phyloP scores from a whole-genome alignment of 371 early-diverging fungal genomes.

The Mucor piriformis region DNA sequence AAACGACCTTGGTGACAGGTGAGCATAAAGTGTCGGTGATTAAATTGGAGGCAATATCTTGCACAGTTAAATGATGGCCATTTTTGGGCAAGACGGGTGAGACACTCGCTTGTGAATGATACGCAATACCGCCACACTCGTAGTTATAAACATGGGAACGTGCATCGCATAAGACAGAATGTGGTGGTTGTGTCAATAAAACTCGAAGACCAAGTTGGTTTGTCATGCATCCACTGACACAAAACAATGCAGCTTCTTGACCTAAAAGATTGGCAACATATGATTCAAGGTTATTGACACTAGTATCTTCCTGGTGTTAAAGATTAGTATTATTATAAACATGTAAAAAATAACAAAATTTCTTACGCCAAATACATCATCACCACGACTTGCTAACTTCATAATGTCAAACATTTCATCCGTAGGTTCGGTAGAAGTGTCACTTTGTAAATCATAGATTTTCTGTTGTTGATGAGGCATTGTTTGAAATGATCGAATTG shows the following conservation, averaged over 20 bases:
- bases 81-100: constrained; percentile 65
- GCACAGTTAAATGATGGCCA: constrained; percentile 65
- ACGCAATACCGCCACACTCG: constrained; percentile 83
- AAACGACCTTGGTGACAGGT: constrained; percentile 57
- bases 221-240: constrained; percentile 81
- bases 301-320: constrained; percentile 57
- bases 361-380: constrained; percentile 79
- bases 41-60: constrained; percentile 53
- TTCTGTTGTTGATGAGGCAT: constrained; percentile 7
- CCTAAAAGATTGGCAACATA: constrained; percentile 71
- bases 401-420: constrained; percentile 80
- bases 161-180: constrained; percentile 77
- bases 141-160: constrained; percentile 79
- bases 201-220: constrained; percentile 88
- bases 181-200: constrained; percentile 76
- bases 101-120: constrained; percentile 74
- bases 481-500: background rate
- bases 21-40: constrained; percentile 24
- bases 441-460: constrained; percentile 58
- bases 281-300: constrained; percentile 65
- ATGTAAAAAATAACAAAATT: too few species aligned
- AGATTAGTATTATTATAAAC: too few species aligned
- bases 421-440: constrained; percentile 82
- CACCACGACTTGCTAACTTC: constrained; percentile 71
- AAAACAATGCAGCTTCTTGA: constrained; percentile 80